Base-by-base conservation (phyloP, 163 green algal genomes). In the Trebouxiophyceae sp. region DNA sequence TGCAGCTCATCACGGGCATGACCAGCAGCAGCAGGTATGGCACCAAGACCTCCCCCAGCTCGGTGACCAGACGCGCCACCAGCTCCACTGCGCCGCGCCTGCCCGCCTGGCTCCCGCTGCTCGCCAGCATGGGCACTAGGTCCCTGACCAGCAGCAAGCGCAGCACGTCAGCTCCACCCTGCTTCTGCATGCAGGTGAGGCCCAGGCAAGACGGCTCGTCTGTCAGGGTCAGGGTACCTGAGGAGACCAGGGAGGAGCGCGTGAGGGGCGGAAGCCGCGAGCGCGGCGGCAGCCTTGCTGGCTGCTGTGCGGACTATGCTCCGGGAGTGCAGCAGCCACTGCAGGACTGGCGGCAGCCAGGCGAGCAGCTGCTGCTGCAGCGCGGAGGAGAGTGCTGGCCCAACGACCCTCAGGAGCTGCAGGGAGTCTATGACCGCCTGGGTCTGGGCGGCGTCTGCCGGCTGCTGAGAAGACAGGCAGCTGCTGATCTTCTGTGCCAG, bases 1-100 rank as follows among this genome's bases (percentile, higher is more conserved):
- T 97, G 60, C 86, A 77, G 16, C 76, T 78, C 75, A 99, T 83
- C 33, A 97, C 77, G 27, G 91, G 91, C 27, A 97, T 88, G 29
- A 95, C 79, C 56, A 97, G 66, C 54, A 97, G 81, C 31, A 87
- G 72, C 20, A 75, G 72, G 72, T 92, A 97, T 6, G 88, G 83
- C 34, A 81, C 68, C 29, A 80, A 29, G 8, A 20, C 4, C 22
- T 30, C 50, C 16, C 50, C 58, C 54, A 90, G 73, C n/a, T 20
- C 22, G 7, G 44, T 1, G 23, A 86, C 47, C 0, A 86, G 64
- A 20, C 33, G 63, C 20, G 68, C 61, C n/a, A 84, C 54, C 7
- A 77, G 58, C 46, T 54, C 54, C 26, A 91, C 77, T 3, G 64
- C 84, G 12, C 87, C 85, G 31, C 84, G 63, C 16, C 87, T 71